Evolutionary conservation across 805 yeast species (phyloP).

Genomic region (Zygoascus flipseniorum): DNA sequence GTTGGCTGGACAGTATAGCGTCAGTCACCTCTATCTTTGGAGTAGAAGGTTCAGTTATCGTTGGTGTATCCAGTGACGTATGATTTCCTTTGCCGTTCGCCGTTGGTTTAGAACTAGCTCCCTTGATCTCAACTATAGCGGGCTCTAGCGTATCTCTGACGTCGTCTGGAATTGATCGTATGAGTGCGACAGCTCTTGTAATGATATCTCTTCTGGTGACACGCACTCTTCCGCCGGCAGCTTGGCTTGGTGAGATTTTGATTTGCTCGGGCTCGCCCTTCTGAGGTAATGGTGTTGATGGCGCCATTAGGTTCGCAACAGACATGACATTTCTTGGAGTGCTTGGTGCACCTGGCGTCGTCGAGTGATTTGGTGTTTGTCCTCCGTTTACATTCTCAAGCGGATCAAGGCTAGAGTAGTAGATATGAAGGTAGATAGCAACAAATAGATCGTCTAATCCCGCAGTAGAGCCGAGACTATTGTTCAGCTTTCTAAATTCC

Average conservation of each 20-base stretch:
- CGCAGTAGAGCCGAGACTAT: slow-evolving; percentile 69
- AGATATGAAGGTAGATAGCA: slow-evolving; percentile 49
- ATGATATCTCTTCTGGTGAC: slow-evolving; percentile 44
- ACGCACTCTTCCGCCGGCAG: slow-evolving; percentile 17
- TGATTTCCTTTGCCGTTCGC: background rate
- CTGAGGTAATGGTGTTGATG: background rate
- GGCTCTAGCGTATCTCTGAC: background rate
- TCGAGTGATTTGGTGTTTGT: background rate
- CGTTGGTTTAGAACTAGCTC: background rate
- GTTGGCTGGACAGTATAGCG: background rate
- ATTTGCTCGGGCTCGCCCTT: background rate
- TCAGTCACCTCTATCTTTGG: background rate
- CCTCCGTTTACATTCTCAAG: background rate
- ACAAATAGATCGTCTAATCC: slow-evolving; percentile 69
- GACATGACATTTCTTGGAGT: background rate
- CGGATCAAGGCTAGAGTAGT: slow-evolving; percentile 6
- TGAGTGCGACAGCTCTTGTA: slow-evolving; percentile 26
- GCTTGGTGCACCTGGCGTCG: background rate
- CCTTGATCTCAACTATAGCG: background rate
- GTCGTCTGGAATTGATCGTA: slow-evolving; percentile 8
- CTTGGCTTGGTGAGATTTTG: background rate
- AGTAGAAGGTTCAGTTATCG: background rate
- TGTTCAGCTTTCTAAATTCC: slow-evolving; percentile 63
- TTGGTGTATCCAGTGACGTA: background rate
- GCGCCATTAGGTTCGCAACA: background rate